A percentile compares a stretch with the other conserved stretches of the same genome.
Conservation (phyloP, 768 basidiomycete species). For the Boletus rufocinnamomeus region DNA sequence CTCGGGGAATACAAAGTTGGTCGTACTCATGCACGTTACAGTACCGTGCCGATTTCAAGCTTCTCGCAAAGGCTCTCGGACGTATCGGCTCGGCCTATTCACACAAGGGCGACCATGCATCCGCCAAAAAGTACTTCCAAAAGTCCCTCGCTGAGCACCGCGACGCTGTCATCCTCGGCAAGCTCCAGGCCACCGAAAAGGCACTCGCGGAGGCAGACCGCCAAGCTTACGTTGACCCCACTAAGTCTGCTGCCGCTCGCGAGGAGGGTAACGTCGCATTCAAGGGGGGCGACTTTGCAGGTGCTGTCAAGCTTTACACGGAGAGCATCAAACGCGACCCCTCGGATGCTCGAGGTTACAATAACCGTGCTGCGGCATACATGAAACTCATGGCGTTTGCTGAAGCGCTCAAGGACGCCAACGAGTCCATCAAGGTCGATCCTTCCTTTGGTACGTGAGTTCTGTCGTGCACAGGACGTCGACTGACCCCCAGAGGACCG, state of each 20-base stretch:
- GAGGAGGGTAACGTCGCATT: constrained; percentile 93
- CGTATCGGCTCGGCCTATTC: constrained; percentile 85
- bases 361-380: constrained; percentile 97
- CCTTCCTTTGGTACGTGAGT: constrained; percentile 68
- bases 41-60: constrained; percentile 91
- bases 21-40: constrained; percentile 32
- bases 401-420: constrained; percentile 94
- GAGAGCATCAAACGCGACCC: constrained; percentile 98
- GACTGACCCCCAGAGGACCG: neutral
- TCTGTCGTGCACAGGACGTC: neutral
- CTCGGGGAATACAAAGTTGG: neutral
- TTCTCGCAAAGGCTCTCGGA: constrained; percentile 92
- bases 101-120: constrained; percentile 71
- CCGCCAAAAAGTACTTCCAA: constrained; percentile 88
- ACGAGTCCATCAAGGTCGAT: constrained; percentile 91
- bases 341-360: constrained; percentile 87
- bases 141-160: constrained; percentile 97
- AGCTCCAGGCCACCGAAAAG: constrained; percentile 84
- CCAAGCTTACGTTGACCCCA: constrained; percentile 85
- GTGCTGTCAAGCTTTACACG: constrained; percentile 87
- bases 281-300: constrained; percentile 90
- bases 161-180: constrained; percentile 88
- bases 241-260: constrained; percentile 75
- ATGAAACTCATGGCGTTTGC: constrained; percentile 92
- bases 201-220: constrained; percentile 75